A percentile compares a stretch with the other conserved stretches of the same genome.
Evolutionary conservation across 2,329 filamentous ascomycete species (phyloP).

Genomic region (Exutisphaerella laricina): DNA sequence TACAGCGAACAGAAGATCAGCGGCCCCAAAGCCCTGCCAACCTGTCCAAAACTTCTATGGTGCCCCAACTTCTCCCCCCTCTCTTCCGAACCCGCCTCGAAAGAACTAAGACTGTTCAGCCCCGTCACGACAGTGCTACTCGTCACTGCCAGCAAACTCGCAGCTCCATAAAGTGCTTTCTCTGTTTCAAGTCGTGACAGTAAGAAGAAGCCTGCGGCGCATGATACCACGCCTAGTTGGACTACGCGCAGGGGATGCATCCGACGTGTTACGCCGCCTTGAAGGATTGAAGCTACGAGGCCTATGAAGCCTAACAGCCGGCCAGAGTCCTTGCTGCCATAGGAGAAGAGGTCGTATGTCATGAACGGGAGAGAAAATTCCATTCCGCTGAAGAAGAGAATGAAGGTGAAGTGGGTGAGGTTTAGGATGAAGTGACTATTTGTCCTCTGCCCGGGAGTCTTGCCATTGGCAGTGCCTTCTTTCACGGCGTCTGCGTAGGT

Average conservation of each 20-base stretch:
- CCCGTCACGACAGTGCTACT: slow-evolving; percentile 94
- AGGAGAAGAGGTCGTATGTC: slow-evolving; percentile 89
- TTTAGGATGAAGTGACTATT: slow-evolving; percentile 84
- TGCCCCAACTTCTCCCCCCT: slow-evolving; percentile 81
- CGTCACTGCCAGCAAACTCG: slow-evolving; percentile 78
- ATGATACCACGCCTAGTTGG: slow-evolving; percentile 70
- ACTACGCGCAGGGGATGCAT: slow-evolving; percentile 76
- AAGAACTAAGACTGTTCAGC: slow-evolving; percentile 83
- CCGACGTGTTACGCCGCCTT: slow-evolving; percentile 84
- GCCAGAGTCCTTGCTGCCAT: slow-evolving; percentile 73
- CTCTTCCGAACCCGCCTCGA: slow-evolving; percentile 75
- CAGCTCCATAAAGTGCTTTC: slow-evolving; percentile 69
- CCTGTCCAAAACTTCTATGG: slow-evolving; percentile 74
- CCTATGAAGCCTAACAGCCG: slow-evolving; percentile 85
- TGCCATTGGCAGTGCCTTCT: slow-evolving; percentile 30
- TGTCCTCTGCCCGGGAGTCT: no score
- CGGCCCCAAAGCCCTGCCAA: slow-evolving; percentile 80
- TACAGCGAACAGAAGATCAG: slow-evolving; percentile 90
- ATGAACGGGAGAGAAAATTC: slow-evolving; percentile 97
- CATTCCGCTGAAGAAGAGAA: slow-evolving; percentile 97
- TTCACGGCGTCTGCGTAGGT: slow-evolving; percentile 25
- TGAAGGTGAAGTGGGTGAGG: slow-evolving; percentile 78
- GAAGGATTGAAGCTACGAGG: slow-evolving; percentile 82
- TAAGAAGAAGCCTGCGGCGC: slow-evolving; percentile 72
- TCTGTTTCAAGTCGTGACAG: slow-evolving; percentile 66